Conservation (phyloP, 2,329 filamentous ascomycete species). For the Clarireedia paspali region DNA sequence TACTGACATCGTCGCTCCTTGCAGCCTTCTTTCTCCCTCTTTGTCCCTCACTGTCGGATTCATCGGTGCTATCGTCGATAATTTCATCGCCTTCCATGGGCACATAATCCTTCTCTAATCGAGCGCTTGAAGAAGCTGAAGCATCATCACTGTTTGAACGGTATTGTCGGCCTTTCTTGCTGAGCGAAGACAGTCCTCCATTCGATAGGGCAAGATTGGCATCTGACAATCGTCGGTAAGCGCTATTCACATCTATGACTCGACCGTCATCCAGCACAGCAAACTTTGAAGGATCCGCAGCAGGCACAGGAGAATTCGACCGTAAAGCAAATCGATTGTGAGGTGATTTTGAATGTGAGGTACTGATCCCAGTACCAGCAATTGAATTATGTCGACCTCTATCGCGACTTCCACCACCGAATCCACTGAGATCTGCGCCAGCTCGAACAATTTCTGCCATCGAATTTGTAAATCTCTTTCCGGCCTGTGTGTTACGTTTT, state of each 20-base stretch:
- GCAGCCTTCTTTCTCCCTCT: constrained; percentile 48
- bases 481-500: constrained; percentile 44
- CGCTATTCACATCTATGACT: constrained; percentile 58
- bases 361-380: constrained; percentile 14
- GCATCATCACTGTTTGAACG: constrained; percentile 18
- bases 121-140: constrained; percentile 10
- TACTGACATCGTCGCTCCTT: constrained; percentile 26
- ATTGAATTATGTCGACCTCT: constrained; percentile 22
- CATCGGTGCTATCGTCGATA: constrained; percentile 28
- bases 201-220: constrained; percentile 58
- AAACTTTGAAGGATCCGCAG: constrained; percentile 27
- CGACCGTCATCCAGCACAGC: constrained; percentile 52
- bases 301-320: constrained; percentile 23
- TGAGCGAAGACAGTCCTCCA: constrained; percentile 48
- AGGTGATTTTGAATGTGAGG: constrained; percentile 26
- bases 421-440: constrained; percentile 42
- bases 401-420: constrained; percentile 19
- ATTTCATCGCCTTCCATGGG: constrained; percentile 22
- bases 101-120: constrained; percentile 27
- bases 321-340: constrained; percentile 24
- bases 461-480: constrained; percentile 33
- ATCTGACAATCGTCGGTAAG: constrained; percentile 65
- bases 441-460: constrained; percentile 47
- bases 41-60: constrained; percentile 58
- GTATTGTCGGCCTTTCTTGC: constrained; percentile 18